These are phyloP conservation scores for Amanita molliuscula DNA, from an alignment of 768 basidiomycete genomes.

Conservation along the genomic window DNA sequence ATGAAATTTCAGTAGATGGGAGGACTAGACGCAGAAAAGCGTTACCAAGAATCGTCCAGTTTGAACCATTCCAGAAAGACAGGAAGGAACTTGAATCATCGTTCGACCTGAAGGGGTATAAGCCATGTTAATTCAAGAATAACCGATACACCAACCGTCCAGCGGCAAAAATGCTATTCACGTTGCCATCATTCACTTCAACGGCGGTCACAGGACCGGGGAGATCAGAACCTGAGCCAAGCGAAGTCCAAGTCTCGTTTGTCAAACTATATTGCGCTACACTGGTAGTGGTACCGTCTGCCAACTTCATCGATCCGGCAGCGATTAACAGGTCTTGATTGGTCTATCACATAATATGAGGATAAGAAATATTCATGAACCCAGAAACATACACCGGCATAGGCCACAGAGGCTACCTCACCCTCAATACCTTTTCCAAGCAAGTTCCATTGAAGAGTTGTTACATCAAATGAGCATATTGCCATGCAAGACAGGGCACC, in stretches of 20 bases:
- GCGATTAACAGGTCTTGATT: slow-evolving; percentile 64
- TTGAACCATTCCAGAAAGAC: slow-evolving; percentile 72
- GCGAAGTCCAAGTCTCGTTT: slow-evolving; percentile 64
- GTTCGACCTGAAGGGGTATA: slow-evolving; percentile 27
- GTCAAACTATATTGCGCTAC: slow-evolving; percentile 65
- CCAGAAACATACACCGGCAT: slow-evolving; percentile 60
- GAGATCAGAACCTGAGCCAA: slow-evolving; percentile 51
- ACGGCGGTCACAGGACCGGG: slow-evolving; percentile 90
- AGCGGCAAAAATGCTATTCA: slow-evolving; percentile 81
- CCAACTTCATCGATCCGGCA: slow-evolving; percentile 68
- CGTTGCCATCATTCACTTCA: slow-evolving; percentile 72
- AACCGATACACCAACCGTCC: slow-evolving; percentile 55
- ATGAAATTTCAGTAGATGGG: slow-evolving; percentile 2
- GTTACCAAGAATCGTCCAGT: slow-evolving; percentile 64
- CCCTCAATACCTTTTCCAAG: slow-evolving; percentile 79
- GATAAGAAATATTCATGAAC: not conserved
- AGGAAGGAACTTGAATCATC: slow-evolving; percentile 64
- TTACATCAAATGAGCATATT: slow-evolving; percentile 68
- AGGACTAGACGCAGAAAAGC: slow-evolving; percentile 2
- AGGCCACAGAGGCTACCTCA: slow-evolving; percentile 66
- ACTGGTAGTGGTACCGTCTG: slow-evolving; percentile 54
- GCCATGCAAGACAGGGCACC: slow-evolving; percentile 66
- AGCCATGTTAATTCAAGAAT: not conserved
- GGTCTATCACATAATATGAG: slow-evolving; percentile 26
- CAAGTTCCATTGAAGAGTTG: slow-evolving; percentile 64